phyloP scores from a whole-genome alignment of 2,329 filamentous ascomycete genomes.

The Aspergillus sp. region DNA sequence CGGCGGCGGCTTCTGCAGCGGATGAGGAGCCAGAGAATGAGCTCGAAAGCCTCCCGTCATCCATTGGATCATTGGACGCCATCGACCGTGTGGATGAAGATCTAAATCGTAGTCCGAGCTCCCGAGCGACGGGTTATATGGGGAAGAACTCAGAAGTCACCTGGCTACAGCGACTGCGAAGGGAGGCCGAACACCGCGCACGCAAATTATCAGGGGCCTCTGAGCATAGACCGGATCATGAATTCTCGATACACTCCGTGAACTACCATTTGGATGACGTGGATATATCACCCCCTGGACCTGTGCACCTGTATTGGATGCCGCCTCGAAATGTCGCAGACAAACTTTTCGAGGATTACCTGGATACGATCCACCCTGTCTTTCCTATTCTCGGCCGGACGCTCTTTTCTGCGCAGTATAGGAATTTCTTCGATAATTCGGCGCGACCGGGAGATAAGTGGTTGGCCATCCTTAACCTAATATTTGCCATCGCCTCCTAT shows the following conservation, averaged over 20 bases:
- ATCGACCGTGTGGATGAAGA: slow-evolving; percentile 53
- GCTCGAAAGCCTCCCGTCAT: slow-evolving; percentile 36
- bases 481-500: slow-evolving; percentile 51
- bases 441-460: slow-evolving; percentile 45
- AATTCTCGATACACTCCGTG: slow-evolving; percentile 39
- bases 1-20: slow-evolving; percentile 35
- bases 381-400: slow-evolving; percentile 51
- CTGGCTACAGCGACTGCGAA: slow-evolving; percentile 49
- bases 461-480: slow-evolving; percentile 52
- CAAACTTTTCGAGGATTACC: slow-evolving; percentile 47
- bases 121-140: slow-evolving; percentile 48
- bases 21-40: slow-evolving; percentile 34
- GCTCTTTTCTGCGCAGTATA: slow-evolving; percentile 47
- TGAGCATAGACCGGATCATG: slow-evolving; percentile 36
- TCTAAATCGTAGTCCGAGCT: slow-evolving; percentile 42
- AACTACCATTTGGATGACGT: slow-evolving; percentile 52
- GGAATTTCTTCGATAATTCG: slow-evolving; percentile 41
- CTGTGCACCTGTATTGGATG: slow-evolving; percentile 48
- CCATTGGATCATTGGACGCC: slow-evolving; percentile 49
- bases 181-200: slow-evolving; percentile 42
- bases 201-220: slow-evolving; percentile 33
- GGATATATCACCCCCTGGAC: slow-evolving; percentile 45
- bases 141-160: slow-evolving; percentile 53
- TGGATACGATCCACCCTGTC: slow-evolving; percentile 48
- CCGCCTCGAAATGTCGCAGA: slow-evolving; percentile 47